Evolutionary conservation across 169 alveolate genomes (phyloP).

Genomic region (Eimeria tenella): DNA sequence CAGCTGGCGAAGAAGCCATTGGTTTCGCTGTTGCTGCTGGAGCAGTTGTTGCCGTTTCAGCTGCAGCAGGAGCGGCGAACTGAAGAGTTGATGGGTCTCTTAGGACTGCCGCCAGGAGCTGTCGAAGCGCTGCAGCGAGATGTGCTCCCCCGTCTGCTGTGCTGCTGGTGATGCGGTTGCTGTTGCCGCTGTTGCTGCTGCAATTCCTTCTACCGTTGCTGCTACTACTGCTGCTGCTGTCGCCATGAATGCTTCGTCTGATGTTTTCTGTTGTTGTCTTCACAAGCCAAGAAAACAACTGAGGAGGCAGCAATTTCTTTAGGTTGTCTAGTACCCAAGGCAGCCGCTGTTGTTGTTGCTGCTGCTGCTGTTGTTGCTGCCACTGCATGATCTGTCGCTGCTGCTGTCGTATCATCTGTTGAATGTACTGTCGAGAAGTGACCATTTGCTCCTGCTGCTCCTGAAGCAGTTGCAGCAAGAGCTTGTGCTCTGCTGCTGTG

Average conservation of each 20-base stretch:
- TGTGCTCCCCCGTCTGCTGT: neutral
- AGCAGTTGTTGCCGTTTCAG: conserved; percentile 11
- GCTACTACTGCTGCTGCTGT: neutral
- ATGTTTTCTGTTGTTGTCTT: neutral
- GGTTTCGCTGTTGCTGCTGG: neutral
- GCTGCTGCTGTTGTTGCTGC: neutral
- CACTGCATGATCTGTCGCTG: neutral
- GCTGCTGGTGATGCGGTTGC: neutral
- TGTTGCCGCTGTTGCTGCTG: conserved; percentile 9
- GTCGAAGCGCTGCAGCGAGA: conserved; percentile 20
- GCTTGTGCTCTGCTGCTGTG: neutral
- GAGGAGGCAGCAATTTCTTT: conserved; percentile 7
- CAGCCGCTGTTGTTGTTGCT: conserved; percentile 8
- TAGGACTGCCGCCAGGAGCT: conserved; percentile 3
- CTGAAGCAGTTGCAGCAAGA: conserved; percentile 20
- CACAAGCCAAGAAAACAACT: neutral
- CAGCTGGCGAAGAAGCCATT: neutral
- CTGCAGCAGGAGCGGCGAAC: conserved; percentile 30
- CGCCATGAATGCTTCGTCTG: conserved; percentile 8
- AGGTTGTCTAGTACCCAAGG: neutral
- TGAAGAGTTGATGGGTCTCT: conserved; percentile 24
- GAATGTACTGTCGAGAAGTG: neutral
- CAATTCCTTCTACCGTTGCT: neutral
- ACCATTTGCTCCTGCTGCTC: neutral
- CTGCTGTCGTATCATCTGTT: neutral